phyloP scores from a whole-genome alignment of 2,329 filamentous ascomycete species.

The Allantophomopsis cytisporea region DNA sequence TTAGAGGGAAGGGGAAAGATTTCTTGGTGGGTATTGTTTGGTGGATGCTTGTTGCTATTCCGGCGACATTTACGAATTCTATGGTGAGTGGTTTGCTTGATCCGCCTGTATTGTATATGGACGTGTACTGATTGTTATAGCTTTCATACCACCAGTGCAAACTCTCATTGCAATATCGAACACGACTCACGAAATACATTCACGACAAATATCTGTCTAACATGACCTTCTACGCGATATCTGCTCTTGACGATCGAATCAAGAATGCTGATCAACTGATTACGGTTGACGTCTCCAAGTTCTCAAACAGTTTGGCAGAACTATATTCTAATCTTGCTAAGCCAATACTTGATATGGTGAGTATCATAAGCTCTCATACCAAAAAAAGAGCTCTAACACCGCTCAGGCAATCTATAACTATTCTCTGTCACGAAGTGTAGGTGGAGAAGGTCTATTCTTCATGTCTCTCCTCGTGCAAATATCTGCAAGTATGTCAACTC shows the following conservation, averaged over 20 bases:
- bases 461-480: slow-evolving; percentile 92
- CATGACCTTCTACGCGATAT: slow-evolving; percentile 95
- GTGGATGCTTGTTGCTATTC: slow-evolving; percentile 97
- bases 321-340: slow-evolving; percentile 95
- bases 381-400: too few species aligned
- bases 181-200: slow-evolving; percentile 83
- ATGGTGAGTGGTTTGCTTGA: slow-evolving; percentile 50
- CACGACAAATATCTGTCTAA: slow-evolving; percentile 95
- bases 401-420: slow-evolving; percentile 79
- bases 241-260: slow-evolving; percentile 89
- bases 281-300: slow-evolving; percentile 90
- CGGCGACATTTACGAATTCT: slow-evolving; percentile 95
- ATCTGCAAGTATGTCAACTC: slow-evolving; percentile 61
- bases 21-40: slow-evolving; percentile 81
- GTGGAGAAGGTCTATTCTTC: slow-evolving; percentile 86
- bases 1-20: slow-evolving; percentile 81
- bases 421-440: slow-evolving; percentile 86
- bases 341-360: slow-evolving; percentile 79
- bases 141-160: slow-evolving; percentile 95
- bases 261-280: slow-evolving; percentile 98
- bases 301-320: slow-evolving; percentile 89
- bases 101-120: slow-evolving; percentile 3
- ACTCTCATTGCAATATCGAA: slow-evolving; percentile 83
- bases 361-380: slow-evolving; percentile 5
- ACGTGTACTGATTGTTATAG: slow-evolving; percentile 26